phyloP scores from a whole-genome alignment of 306 rosid genomes.

The Lathyrus sativus region DNA sequence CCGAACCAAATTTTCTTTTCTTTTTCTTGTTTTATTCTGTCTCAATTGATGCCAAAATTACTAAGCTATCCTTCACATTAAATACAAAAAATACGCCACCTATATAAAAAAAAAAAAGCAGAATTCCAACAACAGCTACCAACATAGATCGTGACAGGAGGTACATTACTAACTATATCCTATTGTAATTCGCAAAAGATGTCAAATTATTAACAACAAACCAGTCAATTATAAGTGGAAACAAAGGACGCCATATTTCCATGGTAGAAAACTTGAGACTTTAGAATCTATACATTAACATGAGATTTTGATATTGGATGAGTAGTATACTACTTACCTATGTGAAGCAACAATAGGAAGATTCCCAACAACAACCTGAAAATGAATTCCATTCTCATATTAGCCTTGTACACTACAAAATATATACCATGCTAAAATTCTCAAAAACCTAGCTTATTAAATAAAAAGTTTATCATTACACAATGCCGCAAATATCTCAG shows the following conservation, averaged over 20 bases:
- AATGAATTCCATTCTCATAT: constrained; percentile 36
- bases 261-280: too few species aligned
- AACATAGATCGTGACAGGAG: too few species aligned
- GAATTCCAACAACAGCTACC: too few species aligned
- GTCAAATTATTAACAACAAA: too few species aligned
- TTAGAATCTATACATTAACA: too few species aligned
- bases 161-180: too few species aligned
- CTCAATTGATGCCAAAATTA: background rate
- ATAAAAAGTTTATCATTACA: constrained; percentile 53
- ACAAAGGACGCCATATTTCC: too few species aligned
- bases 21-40: background rate
- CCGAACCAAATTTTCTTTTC: background rate
- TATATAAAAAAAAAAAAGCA: too few species aligned
- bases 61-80: background rate
- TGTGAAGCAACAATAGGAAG: constrained; percentile 92
- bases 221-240: too few species aligned
- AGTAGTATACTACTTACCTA: constrained; percentile 57
- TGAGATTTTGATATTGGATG: too few species aligned
- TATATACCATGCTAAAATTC: constrained; percentile 31
- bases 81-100: background rate
- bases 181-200: too few species aligned
- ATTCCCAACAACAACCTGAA: constrained; percentile 92
- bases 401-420: constrained; percentile 24
- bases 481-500: constrained; percentile 99
- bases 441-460: constrained; percentile 19